Evolutionary conservation across 139 green algal genomes (phyloP).

Genomic region (Trebouxia sp.): DNA sequence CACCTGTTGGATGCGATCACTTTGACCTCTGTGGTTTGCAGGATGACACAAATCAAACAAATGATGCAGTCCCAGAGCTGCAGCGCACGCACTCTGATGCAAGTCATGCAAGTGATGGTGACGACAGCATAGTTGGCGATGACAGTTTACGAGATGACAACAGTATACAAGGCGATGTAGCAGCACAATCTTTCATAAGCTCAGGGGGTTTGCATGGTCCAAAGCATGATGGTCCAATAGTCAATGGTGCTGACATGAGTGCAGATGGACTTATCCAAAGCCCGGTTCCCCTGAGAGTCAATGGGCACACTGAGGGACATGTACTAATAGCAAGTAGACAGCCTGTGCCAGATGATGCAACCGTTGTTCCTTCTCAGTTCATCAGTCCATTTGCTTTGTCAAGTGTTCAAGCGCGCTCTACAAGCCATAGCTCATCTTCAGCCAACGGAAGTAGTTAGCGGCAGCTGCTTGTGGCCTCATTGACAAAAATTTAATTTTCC

Average conservation of each 20-base stretch:
- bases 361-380: not conserved
- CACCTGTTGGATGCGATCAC: too few species aligned
- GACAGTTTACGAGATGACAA: too few species aligned
- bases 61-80: not conserved
- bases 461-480: too few species aligned
- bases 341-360: not conserved
- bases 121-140: too few species aligned
- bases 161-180: not conserved
- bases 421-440: too few species aligned
- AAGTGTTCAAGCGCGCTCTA: not conserved
- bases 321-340: constrained; percentile 11
- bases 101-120: not conserved
- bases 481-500: too few species aligned
- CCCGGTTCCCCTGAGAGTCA: not conserved
- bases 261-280: not conserved
- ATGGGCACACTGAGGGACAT: not conserved
- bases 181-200: not conserved
- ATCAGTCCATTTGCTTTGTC: constrained; percentile 7
- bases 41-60: not conserved
- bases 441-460: too few species aligned
- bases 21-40: too few species aligned
- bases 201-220: not conserved
- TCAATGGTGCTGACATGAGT: not conserved
- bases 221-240: not conserved
- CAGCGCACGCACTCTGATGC: not conserved